Percentiles rank a stretch among this genome's conserved stretches.
These are phyloP conservation scores for Boechera stricta DNA, from an alignment of 345 rosid species.

Conservation along the genomic window DNA sequence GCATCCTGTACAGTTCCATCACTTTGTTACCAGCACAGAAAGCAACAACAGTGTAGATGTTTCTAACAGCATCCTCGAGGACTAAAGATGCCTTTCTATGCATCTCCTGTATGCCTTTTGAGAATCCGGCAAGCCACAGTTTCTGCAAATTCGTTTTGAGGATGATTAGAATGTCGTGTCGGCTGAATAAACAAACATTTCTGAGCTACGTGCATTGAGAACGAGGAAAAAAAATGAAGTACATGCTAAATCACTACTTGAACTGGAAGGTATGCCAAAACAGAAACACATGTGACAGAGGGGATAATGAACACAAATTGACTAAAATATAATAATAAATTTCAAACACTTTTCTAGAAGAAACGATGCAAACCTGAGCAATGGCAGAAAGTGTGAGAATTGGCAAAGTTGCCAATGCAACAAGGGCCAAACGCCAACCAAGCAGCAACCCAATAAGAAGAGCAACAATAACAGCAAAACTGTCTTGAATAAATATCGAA, in stretches of 20 bases:
- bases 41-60: constrained; percentile 98
- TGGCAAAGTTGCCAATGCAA: constrained; percentile 93
- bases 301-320: background rate
- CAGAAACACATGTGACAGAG: constrained; percentile 21
- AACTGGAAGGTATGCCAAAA: background rate
- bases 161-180: constrained; percentile 44
- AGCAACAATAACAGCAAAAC: constrained; percentile 92
- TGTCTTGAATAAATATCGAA: constrained; percentile 96
- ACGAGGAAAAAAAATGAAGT: background rate
- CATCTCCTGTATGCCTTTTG: constrained; percentile 99
- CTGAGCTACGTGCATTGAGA: constrained; percentile 4
- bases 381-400: constrained; percentile 84
- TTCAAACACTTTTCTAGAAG: constrained; percentile 5
- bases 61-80: constrained; percentile 98
- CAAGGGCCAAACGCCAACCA: constrained; percentile 93
- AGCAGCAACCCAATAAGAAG: constrained; percentile 85
- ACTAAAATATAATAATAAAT: background rate
- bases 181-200: constrained; percentile 1
- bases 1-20: constrained; percentile 94
- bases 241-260: constrained; percentile 13
- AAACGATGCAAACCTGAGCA: constrained; percentile 81
- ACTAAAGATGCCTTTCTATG: constrained; percentile 98
- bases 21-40: constrained; percentile 99
- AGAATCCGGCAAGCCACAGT: constrained; percentile 98
- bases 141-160: constrained; percentile 63